Conservation (phyloP, 225 moss, liverwort and hornwort genomes). For the Pseudisothecium myosuroides region DNA sequence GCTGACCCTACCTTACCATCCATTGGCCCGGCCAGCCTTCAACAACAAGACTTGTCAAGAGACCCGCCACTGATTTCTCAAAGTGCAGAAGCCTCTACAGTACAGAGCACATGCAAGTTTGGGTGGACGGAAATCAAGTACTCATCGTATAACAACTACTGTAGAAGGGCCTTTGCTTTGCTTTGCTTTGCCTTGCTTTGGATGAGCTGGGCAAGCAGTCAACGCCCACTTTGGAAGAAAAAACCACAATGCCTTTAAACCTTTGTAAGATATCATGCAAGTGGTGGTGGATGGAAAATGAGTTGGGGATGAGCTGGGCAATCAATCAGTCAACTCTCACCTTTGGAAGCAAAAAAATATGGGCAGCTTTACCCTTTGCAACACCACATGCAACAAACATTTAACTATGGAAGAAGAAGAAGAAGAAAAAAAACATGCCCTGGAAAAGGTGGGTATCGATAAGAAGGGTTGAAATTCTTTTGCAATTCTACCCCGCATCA, state of each 20-base stretch:
- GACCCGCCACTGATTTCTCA: not conserved
- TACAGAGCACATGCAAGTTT: not conserved
- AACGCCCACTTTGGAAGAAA: not conserved
- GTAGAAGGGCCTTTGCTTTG: not conserved
- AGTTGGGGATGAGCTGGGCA: not conserved
- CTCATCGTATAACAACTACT: not conserved
- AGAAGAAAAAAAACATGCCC: not conserved
- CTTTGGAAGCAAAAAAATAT: not conserved
- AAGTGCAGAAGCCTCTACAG: not conserved
- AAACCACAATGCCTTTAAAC: not conserved
- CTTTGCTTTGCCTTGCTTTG: not conserved
- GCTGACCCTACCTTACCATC: not conserved
- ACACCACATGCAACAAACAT: not conserved
- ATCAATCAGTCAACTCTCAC: not conserved
- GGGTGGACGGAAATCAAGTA: not conserved
- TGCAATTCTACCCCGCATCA: not conserved
- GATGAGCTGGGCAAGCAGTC: not conserved
- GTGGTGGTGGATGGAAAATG: not conserved
- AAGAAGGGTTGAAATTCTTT: not conserved
- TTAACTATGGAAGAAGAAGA: too few relatives aligned
- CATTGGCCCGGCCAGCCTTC: not conserved
- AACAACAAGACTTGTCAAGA: not conserved
- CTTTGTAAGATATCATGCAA: not conserved
- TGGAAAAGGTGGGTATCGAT: not conserved
- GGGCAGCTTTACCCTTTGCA: not conserved